These are phyloP conservation scores for Chaetomiaceae sp. DNA, from an alignment of 2,329 filamentous ascomycete genomes.

Conservation along the genomic window DNA sequence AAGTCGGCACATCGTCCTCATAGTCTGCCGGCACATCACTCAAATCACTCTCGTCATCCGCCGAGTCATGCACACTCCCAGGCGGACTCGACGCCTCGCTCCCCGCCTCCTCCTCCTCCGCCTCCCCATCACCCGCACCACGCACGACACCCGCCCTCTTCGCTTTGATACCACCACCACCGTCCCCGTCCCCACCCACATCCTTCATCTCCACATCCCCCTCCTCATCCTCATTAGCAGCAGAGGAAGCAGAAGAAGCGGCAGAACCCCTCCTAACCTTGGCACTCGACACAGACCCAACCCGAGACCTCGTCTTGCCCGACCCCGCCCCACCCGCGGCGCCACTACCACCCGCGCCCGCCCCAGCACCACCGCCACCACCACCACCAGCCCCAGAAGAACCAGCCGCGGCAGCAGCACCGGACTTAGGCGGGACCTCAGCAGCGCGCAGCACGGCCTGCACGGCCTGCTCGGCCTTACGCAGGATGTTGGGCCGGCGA, in stretches of 20 bases:
- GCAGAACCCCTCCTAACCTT: constrained; percentile 33
- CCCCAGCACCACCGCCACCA: constrained; percentile 12
- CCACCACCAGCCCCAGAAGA: too few relatives aligned
- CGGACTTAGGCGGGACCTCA: constrained; percentile 45
- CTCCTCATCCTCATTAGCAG: constrained; percentile 25
- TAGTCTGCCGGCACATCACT: constrained; percentile 59
- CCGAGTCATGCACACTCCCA: constrained; percentile 59
- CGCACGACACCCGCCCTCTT: constrained; percentile 22
- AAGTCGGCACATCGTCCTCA: constrained; percentile 52
- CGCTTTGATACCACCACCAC: constrained; percentile 30
- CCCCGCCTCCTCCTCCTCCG: constrained; percentile 22
- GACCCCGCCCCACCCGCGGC: constrained; percentile 14
- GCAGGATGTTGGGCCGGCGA: constrained; percentile 53
- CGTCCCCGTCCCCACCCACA: constrained; percentile 36
- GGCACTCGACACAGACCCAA: constrained; percentile 48
- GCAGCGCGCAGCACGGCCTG: constrained; percentile 45
- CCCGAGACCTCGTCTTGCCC: constrained; percentile 40
- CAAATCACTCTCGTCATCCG: constrained; percentile 65
- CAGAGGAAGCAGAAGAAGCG: too few relatives aligned
- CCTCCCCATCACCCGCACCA: background rate
- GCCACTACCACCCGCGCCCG: constrained; percentile 17
- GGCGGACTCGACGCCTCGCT: constrained; percentile 46
- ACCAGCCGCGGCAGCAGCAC: too few relatives aligned
- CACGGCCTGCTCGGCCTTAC: constrained; percentile 59
- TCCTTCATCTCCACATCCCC: constrained; percentile 46